These are phyloP conservation scores for Sugiyamaella americana DNA, from an alignment of 805 yeast genomes.

Conservation along the genomic window DNA sequence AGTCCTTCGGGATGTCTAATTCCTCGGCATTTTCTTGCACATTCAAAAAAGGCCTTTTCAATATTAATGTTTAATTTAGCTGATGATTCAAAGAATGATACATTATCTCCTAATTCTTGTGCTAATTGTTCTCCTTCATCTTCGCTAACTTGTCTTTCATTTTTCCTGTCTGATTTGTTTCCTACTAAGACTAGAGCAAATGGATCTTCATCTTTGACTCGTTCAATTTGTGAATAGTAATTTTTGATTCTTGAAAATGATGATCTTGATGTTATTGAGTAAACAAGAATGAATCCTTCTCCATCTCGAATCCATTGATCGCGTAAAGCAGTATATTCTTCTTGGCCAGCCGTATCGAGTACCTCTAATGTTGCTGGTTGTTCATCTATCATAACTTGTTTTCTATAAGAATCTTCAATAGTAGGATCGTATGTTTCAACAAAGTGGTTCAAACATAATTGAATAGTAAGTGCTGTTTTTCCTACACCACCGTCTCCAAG, in stretches of 20 bases:
- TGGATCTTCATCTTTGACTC: slow-evolving; percentile 53
- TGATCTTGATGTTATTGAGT: slow-evolving; percentile 76
- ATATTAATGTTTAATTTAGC: slow-evolving; percentile 91
- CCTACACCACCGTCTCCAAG: slow-evolving; percentile 99
- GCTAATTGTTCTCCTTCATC: slow-evolving; percentile 84
- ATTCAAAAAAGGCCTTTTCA: slow-evolving; percentile 68
- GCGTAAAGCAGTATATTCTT: slow-evolving; percentile 64
- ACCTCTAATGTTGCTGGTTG: slow-evolving; percentile 75
- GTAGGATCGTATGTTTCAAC: slow-evolving; percentile 99
- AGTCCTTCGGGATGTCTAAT: slow-evolving; percentile 42
- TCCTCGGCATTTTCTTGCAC: slow-evolving; percentile 66
- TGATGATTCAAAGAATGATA: slow-evolving; percentile 78
- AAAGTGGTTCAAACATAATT: slow-evolving; percentile 74
- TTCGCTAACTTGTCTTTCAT: slow-evolving; percentile 67
- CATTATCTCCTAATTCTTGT: slow-evolving; percentile 46
- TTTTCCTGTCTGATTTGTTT: slow-evolving; percentile 74
- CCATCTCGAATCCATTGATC: slow-evolving; percentile 93
- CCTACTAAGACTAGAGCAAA: slow-evolving; percentile 87
- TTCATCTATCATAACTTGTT: slow-evolving; percentile 76
- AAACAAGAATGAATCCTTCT: slow-evolving; percentile 85
- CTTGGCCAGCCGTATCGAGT: slow-evolving; percentile 92
- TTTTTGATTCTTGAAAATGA: slow-evolving; percentile 80
- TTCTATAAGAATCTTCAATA: slow-evolving; percentile 63
- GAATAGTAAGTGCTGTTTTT: slow-evolving; percentile 92
- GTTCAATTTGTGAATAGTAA: slow-evolving; percentile 70